Evolutionary conservation across 495 filamentous ascomycete species (phyloP).

Genomic region (Penicillium coprophilum): DNA sequence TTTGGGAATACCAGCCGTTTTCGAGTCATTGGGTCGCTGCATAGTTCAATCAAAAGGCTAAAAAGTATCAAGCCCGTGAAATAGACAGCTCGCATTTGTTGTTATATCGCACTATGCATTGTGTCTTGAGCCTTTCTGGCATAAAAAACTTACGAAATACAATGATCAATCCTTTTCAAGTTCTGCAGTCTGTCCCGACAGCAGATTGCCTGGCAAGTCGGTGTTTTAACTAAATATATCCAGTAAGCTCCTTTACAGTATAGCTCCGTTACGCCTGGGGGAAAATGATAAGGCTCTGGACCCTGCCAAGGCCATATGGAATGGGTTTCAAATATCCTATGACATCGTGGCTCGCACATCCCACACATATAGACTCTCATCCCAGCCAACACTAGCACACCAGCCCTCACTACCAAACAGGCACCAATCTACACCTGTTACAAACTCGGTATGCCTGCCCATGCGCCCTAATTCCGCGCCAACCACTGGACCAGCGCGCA

Average conservation of each 20-base stretch:
- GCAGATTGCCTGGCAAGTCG: background rate
- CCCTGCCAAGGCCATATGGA: conserved; percentile 1
- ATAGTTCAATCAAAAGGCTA: background rate
- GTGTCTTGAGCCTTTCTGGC: conserved; percentile 3
- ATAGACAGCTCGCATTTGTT: background rate
- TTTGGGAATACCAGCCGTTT: background rate
- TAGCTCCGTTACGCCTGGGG: background rate
- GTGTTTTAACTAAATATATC: background rate
- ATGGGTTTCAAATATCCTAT: conserved; percentile 13
- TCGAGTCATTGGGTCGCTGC: background rate
- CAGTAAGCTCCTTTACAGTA: background rate
- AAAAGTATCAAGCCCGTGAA: background rate
- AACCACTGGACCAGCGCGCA: conserved; percentile 44
- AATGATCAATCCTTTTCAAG: conserved; percentile 22
- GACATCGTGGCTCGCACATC: conserved; percentile 73
- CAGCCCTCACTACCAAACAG: conserved; percentile 93
- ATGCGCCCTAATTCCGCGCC: conserved; percentile 81
- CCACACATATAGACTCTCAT: conserved; percentile 87
- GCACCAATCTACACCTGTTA: conserved; percentile 97
- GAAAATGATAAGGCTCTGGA: background rate
- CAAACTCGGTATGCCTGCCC: conserved; percentile 92
- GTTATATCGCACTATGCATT: background rate
- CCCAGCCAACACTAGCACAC: conserved; percentile 93
- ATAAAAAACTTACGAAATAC: conserved; percentile 26
- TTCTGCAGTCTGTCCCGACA: background rate